phyloP scores from a whole-genome alignment of 2,329 filamentous ascomycete species.

The Magnaporthiopsis rhizophila region DNA sequence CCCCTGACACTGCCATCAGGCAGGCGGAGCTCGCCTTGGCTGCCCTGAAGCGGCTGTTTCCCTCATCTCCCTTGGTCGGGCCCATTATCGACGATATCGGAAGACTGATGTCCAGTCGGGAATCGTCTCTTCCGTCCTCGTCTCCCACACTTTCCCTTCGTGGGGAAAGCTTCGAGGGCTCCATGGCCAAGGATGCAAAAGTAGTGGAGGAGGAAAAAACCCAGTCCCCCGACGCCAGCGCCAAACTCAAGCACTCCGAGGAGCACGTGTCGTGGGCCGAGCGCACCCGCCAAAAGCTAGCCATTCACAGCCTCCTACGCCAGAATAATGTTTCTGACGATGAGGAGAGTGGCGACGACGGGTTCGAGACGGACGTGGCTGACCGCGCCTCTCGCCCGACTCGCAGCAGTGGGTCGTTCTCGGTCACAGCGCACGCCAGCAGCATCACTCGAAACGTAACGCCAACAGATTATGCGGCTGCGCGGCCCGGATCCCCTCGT shows the following conservation, averaged over 20 bases:
- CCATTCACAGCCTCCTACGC: slow-evolving; percentile 22
- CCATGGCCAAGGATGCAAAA: not conserved
- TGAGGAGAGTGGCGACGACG: slow-evolving; percentile 10
- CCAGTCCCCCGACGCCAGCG: not conserved
- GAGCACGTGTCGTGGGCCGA: slow-evolving; percentile 16
- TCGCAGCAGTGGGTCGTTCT: not conserved
- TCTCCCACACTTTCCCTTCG: not conserved
- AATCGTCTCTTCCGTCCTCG: not conserved
- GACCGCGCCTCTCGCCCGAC: not conserved
- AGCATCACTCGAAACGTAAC: too few species aligned
- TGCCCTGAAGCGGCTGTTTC: slow-evolving; percentile 19
- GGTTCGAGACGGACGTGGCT: not conserved
- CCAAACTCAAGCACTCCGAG: not conserved
- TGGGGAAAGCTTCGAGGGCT: not conserved
- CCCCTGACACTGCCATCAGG: slow-evolving; percentile 18
- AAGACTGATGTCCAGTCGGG: not conserved
- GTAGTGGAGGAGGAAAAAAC: not conserved
- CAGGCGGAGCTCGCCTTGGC: slow-evolving; percentile 20
- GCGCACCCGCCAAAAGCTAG: slow-evolving; percentile 17
- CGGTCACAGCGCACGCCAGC: too few species aligned
- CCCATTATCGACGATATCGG: slow-evolving; percentile 21
- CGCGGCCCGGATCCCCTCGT: not conserved
- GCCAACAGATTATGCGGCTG: too few species aligned
- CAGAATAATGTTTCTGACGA: slow-evolving; percentile 19
- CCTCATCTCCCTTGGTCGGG: slow-evolving; percentile 16